A percentile compares a stretch with the other conserved stretches of the same genome.
phyloP scores from a whole-genome alignment of 1,139 yeast genomes.

The Ashbya aceris region DNA sequence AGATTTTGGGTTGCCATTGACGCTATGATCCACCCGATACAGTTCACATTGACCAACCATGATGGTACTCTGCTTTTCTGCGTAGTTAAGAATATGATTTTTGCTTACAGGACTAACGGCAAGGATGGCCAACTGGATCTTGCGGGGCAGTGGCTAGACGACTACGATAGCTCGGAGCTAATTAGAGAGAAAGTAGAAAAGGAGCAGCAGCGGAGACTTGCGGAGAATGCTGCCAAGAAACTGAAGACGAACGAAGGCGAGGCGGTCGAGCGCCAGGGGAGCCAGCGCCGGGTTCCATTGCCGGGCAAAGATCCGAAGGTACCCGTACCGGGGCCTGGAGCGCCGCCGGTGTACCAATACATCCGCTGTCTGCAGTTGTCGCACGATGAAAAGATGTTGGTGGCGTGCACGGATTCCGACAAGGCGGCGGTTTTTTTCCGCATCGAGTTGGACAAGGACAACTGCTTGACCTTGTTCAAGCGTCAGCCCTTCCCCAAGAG shows the following conservation, averaged over 20 bases:
- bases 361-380: constrained; percentile 54
- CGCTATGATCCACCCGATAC: constrained; percentile 59
- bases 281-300: constrained; percentile 47
- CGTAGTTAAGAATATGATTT: constrained; percentile 47
- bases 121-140: constrained; percentile 27
- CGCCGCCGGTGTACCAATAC: constrained; percentile 55
- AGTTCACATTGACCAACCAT: constrained; percentile 38
- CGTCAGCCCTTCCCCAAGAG: constrained; percentile 81
- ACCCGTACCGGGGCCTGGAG: constrained; percentile 59
- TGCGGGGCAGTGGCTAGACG: constrained; percentile 53
- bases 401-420: constrained; percentile 74
- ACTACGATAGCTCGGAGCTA: constrained; percentile 36
- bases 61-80: constrained; percentile 43
- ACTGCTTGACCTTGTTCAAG: constrained; percentile 44
- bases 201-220: constrained; percentile 33
- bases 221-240: constrained; percentile 30
- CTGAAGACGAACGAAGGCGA: constrained; percentile 30
- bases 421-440: constrained; percentile 65
- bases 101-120: constrained; percentile 35
- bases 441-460: constrained; percentile 28
- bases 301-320: constrained; percentile 53
- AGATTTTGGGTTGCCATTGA: no score
- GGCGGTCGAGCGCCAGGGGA: constrained; percentile 24
- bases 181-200: constrained; percentile 39
- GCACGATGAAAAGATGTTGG: constrained; percentile 43